phyloP scores from a whole-genome alignment of 345 rosid species.

The Boechera stricta region DNA sequence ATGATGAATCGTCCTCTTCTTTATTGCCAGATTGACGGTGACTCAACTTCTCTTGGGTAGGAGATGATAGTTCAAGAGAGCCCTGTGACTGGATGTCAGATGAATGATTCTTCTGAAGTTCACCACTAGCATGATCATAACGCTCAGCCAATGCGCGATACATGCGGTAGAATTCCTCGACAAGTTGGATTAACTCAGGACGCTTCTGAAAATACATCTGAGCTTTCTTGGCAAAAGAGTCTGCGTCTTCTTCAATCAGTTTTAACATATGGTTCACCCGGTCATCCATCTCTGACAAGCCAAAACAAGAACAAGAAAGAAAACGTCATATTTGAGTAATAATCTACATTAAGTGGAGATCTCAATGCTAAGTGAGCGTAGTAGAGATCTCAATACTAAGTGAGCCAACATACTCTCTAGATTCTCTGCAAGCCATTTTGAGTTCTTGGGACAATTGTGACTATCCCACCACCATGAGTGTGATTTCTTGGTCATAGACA shows the following conservation, averaged over 20 bases:
- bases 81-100: conserved; percentile 58
- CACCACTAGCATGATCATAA: conserved; percentile 80
- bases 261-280: conserved; percentile 76
- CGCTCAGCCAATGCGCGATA: conserved; percentile 89
- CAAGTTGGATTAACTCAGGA: conserved; percentile 73
- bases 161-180: conserved; percentile 83
- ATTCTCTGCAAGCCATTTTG: conserved; percentile 88
- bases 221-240: conserved; percentile 88
- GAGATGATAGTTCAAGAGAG: conserved; percentile 52
- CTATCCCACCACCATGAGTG: conserved; percentile 96
- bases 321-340: conserved; percentile 10
- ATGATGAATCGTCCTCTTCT: conserved; percentile 69
- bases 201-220: conserved; percentile 86
- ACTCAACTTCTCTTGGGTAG: conserved; percentile 53
- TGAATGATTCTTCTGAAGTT: conserved; percentile 59
- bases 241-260: conserved; percentile 88
- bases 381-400: background rate
- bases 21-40: conserved; percentile 52
- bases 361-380: background rate
- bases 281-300: conserved; percentile 79
- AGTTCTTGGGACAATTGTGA: conserved; percentile 74
- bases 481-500: conserved; percentile 56
- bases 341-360: background rate
- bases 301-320: conserved; percentile 26
- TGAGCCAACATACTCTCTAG: conserved; percentile 59